Conservation (phyloP, 2,329 filamentous ascomycete species). For the Colletotrichum magnum region DNA sequence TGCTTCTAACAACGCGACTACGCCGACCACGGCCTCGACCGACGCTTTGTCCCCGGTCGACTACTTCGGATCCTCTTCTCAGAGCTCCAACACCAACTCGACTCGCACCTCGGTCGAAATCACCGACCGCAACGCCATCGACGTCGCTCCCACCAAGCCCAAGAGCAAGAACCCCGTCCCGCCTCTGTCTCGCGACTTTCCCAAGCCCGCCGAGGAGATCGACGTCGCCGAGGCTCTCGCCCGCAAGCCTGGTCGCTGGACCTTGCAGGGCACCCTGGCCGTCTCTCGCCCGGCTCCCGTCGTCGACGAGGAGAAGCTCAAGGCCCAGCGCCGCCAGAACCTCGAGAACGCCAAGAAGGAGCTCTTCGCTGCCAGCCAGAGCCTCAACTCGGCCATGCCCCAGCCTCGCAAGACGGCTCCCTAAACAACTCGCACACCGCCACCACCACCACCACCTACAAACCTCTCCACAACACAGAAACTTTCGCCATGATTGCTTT, state of each 20-base stretch:
- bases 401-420: slow-evolving; percentile 28
- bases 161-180: slow-evolving; percentile 51
- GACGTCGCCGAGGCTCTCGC: slow-evolving; percentile 60
- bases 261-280: slow-evolving; percentile 53
- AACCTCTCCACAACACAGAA: slow-evolving; percentile 2
- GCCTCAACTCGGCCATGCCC: slow-evolving; percentile 28
- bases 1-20: slow-evolving; percentile 10
- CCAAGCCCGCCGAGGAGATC: slow-evolving; percentile 56
- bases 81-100: slow-evolving; percentile 35
- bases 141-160: slow-evolving; percentile 2
- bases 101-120: slow-evolving; percentile 32
- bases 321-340: slow-evolving; percentile 54
- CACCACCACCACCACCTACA: neutral
- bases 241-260: slow-evolving; percentile 59
- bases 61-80: slow-evolving; percentile 27
- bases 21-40: slow-evolving; percentile 33
- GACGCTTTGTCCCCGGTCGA: slow-evolving; percentile 26
- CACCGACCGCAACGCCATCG: slow-evolving; percentile 32
- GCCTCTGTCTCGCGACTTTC: slow-evolving; percentile 53
- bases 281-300: slow-evolving; percentile 48
- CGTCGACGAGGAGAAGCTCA: slow-evolving; percentile 47
- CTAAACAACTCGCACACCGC: neutral
- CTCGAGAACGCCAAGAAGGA: slow-evolving; percentile 64
- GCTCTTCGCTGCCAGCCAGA: slow-evolving; percentile 56
- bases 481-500: slow-evolving; percentile 19